A percentile compares a stretch with the other conserved stretches of the same genome.
Evolutionary conservation across 2,329 filamentous ascomycete genomes (phyloP).

Genomic region (Bipolaris oryzae): DNA sequence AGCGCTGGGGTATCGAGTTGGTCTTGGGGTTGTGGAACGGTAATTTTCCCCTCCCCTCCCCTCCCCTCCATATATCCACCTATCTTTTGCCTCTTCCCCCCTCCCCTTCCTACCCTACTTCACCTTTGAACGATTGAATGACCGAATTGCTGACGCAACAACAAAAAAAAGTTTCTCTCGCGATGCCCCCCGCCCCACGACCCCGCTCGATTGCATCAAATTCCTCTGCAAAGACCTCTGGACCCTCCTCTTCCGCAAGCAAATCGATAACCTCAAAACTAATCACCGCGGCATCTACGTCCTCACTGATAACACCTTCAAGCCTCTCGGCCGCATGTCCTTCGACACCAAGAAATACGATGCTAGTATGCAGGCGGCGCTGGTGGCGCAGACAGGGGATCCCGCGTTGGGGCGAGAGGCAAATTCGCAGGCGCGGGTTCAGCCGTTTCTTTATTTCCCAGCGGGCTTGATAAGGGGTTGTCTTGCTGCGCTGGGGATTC

Average conservation of each 20-base stretch:
- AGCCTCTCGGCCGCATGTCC: slow-evolving; percentile 87
- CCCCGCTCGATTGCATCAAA: slow-evolving; percentile 95
- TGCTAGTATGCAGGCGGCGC: slow-evolving; percentile 32
- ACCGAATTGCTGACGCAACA: background rate
- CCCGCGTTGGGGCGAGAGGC: slow-evolving; percentile 58
- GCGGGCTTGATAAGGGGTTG: slow-evolving; percentile 91
- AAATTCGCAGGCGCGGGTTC: slow-evolving; percentile 39
- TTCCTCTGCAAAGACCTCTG: slow-evolving; percentile 99
- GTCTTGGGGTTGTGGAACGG: slow-evolving; percentile 90
- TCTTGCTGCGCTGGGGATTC: slow-evolving; percentile 89
- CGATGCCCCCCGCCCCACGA: slow-evolving; percentile 85
- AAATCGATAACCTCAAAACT: slow-evolving; percentile 98
- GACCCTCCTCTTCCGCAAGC: slow-evolving; percentile 92
- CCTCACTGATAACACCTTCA: slow-evolving; percentile 89
- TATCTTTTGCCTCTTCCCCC: background rate
- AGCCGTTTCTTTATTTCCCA: slow-evolving; percentile 87
- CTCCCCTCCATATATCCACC: background rate
- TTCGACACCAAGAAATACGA: slow-evolving; percentile 62
- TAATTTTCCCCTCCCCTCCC: slow-evolving; percentile 51
- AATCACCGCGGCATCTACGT: slow-evolving; percentile 98
- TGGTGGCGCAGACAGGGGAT: slow-evolving; percentile 42
- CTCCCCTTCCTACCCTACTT: too few species aligned
- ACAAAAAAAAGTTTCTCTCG: slow-evolving; percentile 71
- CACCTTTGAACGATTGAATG: too few species aligned
- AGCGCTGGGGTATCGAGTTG: slow-evolving; percentile 85